A percentile compares a stretch with the other conserved stretches of the same genome.
These are phyloP conservation scores for Nigrospora sphaerica DNA, from an alignment of 2,329 filamentous ascomycete genomes.

Conservation along the genomic window DNA sequence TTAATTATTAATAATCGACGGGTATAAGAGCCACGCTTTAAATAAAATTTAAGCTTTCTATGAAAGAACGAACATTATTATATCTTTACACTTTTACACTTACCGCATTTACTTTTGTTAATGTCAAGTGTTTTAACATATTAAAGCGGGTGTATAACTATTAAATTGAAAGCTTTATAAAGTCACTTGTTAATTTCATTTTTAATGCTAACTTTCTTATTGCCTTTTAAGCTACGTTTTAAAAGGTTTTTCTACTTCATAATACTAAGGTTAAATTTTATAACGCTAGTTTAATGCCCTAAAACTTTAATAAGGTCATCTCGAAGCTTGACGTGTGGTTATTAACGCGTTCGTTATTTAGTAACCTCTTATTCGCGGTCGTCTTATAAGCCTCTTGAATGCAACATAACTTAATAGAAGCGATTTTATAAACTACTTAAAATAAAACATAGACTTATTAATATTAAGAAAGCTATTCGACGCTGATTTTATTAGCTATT, in stretches of 20 bases:
- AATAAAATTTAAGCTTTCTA: too few species aligned
- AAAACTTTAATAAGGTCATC: neutral
- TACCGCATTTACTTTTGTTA: neutral
- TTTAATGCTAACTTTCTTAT: neutral
- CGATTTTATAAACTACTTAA: too few species aligned
- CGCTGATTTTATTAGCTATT: neutral
- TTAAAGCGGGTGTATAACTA: neutral
- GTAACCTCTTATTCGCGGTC: too few species aligned
- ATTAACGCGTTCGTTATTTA: neutral
- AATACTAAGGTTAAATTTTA: neutral
- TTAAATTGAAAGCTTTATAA: neutral
- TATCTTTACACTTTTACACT: neutral
- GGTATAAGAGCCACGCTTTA: too few species aligned
- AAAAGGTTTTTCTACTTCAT: neutral
- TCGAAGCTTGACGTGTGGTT: neutral
- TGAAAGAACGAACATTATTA: too few species aligned
- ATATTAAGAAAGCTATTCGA: too few species aligned
- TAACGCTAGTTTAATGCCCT: neutral
- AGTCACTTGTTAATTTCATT: neutral
- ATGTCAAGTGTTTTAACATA: neutral
- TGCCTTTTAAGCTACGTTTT: neutral
- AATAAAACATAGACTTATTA: too few species aligned
- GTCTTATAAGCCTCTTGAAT: too few species aligned
- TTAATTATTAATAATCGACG: too few species aligned
- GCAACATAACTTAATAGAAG: too few species aligned